Conservation (phyloP, 305 asterid genomes). For the Petunia hybrid region DNA sequence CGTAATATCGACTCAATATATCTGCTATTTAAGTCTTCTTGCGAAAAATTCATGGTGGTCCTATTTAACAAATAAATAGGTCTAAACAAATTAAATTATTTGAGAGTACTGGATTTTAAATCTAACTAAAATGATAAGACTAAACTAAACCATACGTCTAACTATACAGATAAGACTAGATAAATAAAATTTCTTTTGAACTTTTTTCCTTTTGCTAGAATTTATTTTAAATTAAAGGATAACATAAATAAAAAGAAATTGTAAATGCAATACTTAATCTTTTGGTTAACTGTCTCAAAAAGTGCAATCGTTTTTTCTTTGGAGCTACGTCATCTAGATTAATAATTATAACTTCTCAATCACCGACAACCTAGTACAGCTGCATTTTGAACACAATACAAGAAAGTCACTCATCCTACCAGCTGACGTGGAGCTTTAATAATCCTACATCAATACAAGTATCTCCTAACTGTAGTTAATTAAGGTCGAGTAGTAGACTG, state of each 20-base stretch:
- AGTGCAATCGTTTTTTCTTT: neutral
- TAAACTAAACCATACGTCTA: neutral
- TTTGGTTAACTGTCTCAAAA: no score
- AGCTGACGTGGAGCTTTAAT: neutral
- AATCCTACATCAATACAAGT: neutral
- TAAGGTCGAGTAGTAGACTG: no score
- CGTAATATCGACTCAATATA: neutral
- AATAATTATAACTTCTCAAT: neutral
- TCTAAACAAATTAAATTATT: neutral
- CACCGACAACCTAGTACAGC: neutral
- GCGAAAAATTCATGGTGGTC: neutral
- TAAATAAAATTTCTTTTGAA: neutral
- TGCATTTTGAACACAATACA: slow-evolving; percentile 20
- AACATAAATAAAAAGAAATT: neutral
- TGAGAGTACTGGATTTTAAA: neutral
- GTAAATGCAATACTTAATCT: neutral
- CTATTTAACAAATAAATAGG: neutral
- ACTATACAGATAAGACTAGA: neutral
- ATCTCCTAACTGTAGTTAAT: neutral
- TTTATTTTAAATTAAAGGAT: neutral
- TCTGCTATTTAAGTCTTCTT: neutral
- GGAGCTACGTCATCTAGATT: slow-evolving; percentile 21
- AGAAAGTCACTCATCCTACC: slow-evolving; percentile 5
- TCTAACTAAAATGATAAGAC: slow-evolving; percentile 22
- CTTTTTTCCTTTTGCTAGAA: neutral